Conservation (phyloP, 257 asterid species). For the Nicotiana obtusifolia region DNA sequence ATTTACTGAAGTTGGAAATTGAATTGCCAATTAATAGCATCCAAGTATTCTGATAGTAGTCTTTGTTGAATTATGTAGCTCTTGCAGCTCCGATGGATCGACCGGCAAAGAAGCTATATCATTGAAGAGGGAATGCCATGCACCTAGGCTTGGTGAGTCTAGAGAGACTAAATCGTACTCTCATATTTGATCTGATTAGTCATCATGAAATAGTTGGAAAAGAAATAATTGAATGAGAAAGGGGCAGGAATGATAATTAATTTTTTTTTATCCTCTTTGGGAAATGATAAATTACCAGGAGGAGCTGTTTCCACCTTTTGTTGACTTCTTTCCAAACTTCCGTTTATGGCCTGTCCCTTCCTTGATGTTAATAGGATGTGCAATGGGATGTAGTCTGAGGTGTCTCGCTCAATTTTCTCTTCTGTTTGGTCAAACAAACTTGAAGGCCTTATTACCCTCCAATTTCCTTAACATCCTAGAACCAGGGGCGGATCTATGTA, state of each 20-base stretch:
- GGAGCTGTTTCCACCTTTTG: background rate
- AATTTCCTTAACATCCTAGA: background rate
- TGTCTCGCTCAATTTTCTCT: background rate
- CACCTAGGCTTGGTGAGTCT: constrained; percentile 63
- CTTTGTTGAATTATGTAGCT: constrained; percentile 34
- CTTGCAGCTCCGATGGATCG: constrained; percentile 59
- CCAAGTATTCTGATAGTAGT: background rate
- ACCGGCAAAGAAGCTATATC: constrained; percentile 60
- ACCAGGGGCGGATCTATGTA: too few relatives aligned
- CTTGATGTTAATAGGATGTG: background rate
- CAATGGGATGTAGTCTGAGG: background rate
- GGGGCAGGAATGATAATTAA: background rate
- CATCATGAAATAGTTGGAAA: background rate
- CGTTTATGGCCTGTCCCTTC: background rate
- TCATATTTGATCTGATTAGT: background rate
- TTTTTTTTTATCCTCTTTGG: background rate
- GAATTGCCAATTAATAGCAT: background rate
- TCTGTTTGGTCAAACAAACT: background rate
- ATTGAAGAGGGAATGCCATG: constrained; percentile 48
- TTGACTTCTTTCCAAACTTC: background rate
- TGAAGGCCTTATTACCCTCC: background rate
- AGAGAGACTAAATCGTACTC: background rate
- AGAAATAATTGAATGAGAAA: background rate
- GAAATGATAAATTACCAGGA: background rate
- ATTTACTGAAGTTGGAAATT: background rate